Base-by-base conservation (phyloP, 495 filamentous ascomycete genomes). In the Cryomyces minteri region DNA sequence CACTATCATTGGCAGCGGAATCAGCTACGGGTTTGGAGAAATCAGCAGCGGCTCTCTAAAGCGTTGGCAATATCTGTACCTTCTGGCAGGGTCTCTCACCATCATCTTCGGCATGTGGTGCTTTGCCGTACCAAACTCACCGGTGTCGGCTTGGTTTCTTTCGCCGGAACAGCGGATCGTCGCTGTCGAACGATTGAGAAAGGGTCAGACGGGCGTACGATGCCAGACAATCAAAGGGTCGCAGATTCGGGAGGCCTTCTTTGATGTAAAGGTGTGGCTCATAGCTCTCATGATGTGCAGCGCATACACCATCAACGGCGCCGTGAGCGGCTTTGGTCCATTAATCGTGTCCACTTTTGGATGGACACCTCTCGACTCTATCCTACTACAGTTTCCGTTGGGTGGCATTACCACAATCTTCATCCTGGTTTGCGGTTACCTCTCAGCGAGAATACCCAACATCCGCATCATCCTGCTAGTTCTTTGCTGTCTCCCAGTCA, bases 301-400 rank as follows among this genome's bases (percentile, higher is more conserved):
- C 10, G 72, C 72, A 60, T 82, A 83, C 51, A 82, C 76, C 0
- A 73, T 84, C 48, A 84, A 84, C 49, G 80, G 80, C 14, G 80
- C 78, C 4, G 74, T 84, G n/a, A 71, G 69, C n/a, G 79, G 80
- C 0, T 84, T 84, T 53, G 79, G 81, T 0, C 79, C 80, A 3
- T 58, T 84, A 4, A 84, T 85, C 47, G 79, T 87, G 3, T 73
- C 68, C 2, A 85, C 79, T 0, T 85, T 84, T 50, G 81, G 80
- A 45, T 86, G 71, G 57, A 63, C 64, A 18, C 71, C 71, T 0
- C 62, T 82, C 4, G 68, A 82, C 32, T 73, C 73, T 0, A 83
- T 85, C 45, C 63, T 85, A 2, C 76, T 77, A 50, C 81, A 85
- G 51, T 82, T 84, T 46, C 81, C 81, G 1, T 65, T 84, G 4